These are phyloP conservation scores for Zymoseptoria crescenta DNA, from an alignment of 2,329 filamentous ascomycete species.

Conservation along the genomic window DNA sequence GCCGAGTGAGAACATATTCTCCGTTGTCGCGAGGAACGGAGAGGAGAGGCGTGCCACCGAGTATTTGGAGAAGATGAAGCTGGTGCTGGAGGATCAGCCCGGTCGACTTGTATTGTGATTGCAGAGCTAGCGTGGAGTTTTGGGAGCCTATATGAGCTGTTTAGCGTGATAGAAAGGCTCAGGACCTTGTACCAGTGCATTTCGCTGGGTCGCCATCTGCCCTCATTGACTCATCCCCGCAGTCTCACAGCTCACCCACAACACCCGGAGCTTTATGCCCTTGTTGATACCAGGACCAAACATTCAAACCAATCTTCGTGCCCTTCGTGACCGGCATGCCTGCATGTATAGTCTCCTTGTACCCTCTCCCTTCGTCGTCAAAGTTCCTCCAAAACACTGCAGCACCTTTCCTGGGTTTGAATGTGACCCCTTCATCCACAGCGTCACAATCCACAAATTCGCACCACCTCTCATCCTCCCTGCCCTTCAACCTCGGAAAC, in stretches of 20 bases:
- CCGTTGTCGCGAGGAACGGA: slow-evolving; percentile 64
- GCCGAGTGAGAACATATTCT: slow-evolving; percentile 67
- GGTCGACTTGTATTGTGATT: slow-evolving; percentile 57
- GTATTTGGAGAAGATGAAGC: slow-evolving; percentile 82
- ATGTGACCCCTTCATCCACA: slow-evolving; percentile 43
- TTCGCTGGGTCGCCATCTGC: background rate
- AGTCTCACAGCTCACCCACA: background rate
- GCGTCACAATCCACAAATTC: slow-evolving; percentile 46
- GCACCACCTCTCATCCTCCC: slow-evolving; percentile 45
- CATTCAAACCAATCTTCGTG: slow-evolving; percentile 54
- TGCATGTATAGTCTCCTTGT: slow-evolving; percentile 54
- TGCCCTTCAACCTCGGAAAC: slow-evolving; percentile 47
- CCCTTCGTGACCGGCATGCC: slow-evolving; percentile 50
- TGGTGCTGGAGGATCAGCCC: slow-evolving; percentile 71
- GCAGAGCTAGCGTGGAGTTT: slow-evolving; percentile 9
- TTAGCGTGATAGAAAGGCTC: background rate
- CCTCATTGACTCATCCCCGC: background rate
- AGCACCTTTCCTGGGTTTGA: slow-evolving; percentile 50
- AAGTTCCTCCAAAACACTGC: slow-evolving; percentile 59
- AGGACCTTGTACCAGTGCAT: slow-evolving; percentile 3
- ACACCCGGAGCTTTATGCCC: slow-evolving; percentile 10
- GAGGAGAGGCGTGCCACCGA: slow-evolving; percentile 75
- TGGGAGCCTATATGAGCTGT: background rate
- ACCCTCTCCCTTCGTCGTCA: slow-evolving; percentile 47
- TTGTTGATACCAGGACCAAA: slow-evolving; percentile 55